A percentile compares a stretch with the other conserved stretches of the same genome.
Evolutionary conservation across 1,284 basidiomycete genomes (phyloP).

Genomic region (Malassezia restricta): DNA sequence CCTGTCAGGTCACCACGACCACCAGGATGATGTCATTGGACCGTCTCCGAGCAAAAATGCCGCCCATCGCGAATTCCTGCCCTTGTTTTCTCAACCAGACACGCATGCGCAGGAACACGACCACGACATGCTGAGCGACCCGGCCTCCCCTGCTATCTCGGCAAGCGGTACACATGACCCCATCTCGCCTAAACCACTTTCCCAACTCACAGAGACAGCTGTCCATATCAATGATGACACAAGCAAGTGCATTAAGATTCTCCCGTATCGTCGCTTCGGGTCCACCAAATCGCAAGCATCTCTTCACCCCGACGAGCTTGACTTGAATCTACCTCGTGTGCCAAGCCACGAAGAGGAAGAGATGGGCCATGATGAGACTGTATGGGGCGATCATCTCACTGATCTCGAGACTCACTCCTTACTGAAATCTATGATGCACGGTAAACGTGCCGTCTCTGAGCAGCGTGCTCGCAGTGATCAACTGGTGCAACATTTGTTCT

Average conservation of each 20-base stretch:
- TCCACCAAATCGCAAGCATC: neutral
- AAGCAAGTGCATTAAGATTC: neutral
- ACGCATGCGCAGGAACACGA: neutral
- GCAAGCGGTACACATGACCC: neutral
- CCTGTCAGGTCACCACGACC: neutral
- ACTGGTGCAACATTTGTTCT: neutral
- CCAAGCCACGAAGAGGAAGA: neutral
- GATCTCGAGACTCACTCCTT: neutral
- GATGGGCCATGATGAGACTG: neutral
- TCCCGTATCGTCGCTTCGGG: slow-evolving; percentile 13
- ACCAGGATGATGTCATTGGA: slow-evolving; percentile 1
- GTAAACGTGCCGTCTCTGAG: neutral
- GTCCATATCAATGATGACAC: neutral
- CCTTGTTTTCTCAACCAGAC: neutral
- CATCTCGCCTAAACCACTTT: neutral
- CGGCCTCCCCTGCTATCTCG: neutral
- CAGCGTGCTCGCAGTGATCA: neutral
- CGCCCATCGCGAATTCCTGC: neutral
- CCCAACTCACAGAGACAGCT: neutral
- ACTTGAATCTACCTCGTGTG: neutral
- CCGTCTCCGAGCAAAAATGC: slow-evolving; percentile 8
- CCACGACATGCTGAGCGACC: neutral
- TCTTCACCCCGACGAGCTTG: neutral
- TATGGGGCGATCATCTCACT: neutral
- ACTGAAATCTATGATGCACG: neutral